Conservation (phyloP, 495 filamentous ascomycete genomes). For the Penicillium manginii region DNA sequence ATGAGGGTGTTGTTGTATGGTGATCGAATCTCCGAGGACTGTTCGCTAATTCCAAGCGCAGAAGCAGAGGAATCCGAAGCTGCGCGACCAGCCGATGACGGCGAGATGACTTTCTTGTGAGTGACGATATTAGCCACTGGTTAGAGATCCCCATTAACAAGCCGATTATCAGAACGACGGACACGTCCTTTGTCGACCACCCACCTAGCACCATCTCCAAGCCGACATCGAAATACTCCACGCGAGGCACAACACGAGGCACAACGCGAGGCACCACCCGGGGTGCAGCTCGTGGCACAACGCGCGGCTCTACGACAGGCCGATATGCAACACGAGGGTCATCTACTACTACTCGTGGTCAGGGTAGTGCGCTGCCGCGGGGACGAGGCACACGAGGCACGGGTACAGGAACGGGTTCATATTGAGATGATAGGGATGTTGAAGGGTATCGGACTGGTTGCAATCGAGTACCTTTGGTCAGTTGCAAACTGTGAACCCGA, state of each 20-base stretch:
- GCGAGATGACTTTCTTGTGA: conserved; percentile 89
- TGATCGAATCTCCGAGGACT: background rate
- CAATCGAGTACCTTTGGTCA: background rate
- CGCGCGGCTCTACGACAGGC: conserved; percentile 45
- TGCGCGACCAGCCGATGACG: conserved; percentile 45
- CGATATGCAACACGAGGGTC: conserved; percentile 46
- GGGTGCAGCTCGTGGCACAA: conserved; percentile 36
- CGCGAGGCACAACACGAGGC: conserved; percentile 50
- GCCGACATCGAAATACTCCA: conserved; percentile 64
- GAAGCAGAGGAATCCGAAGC: conserved; percentile 40
- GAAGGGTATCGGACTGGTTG: background rate
- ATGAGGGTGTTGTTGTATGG: conserved; percentile 4
- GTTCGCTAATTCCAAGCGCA: conserved; percentile 23
- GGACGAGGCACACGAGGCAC: conserved; percentile 43
- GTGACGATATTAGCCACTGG: conserved; percentile 22
- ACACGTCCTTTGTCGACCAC: conserved; percentile 92
- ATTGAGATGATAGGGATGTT: background rate
- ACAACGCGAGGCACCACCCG: conserved; percentile 32
- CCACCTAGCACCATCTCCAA: conserved; percentile 67
- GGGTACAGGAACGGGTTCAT: conserved; percentile 9
- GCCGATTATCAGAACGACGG: conserved; percentile 71
- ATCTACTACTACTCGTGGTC: conserved; percentile 30
- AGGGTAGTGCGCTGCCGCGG: conserved; percentile 46
- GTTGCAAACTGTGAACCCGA: background rate
- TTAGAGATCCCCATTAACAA: background rate